Evolutionary conservation across 2,329 filamentous ascomycete genomes (phyloP), one percentile per base, ranked within the genome.

Genomic region (Talaromyces sp.): DNA sequence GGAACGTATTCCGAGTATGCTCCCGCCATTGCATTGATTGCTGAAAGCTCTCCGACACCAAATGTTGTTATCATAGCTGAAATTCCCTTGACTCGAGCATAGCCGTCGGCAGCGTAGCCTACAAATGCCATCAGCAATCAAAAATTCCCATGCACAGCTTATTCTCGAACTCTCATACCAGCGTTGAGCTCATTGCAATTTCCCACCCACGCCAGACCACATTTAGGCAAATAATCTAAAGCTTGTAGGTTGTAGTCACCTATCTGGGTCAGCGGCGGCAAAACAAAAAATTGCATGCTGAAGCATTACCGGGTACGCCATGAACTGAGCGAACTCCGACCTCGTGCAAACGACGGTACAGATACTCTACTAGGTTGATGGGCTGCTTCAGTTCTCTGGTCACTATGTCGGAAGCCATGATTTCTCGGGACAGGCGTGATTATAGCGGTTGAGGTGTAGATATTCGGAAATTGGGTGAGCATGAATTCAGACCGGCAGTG

Each of bases 31-130:
- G 86, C 89, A 69, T 91, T 91, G 70, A 91, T 80, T 56, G 88
- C 88, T 2, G 88, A 91, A n/a, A 83, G 71, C 68, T 83, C 82
- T 8, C 81, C 89, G 4, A 92, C 88, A 59, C 89, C 90, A 66
- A 91, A 91, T 0, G 88, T 91, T 46, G 89, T 92, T 67, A 91
- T 64, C 50, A 92, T 76, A 31, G 88, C 88, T 1, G 82, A 83
- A 48, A 91, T 85, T 50, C 88, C 86, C 66, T 88, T 88, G 66
- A 90, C 82, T 65, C 89, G 83, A 62, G 88, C 88, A 70, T 92
- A 92, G 28, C 88, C 89, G 75, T 92, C 89, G 21, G 89, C 88
- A 33, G 89, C 88, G 70, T 91, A 91, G 28, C 86, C 88, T 64
- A 25, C 14, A 4, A 25, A 14, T 8, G 37, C 57, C n/a, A 33